Conservation (phyloP, 129 eudicot species). For the Gnaphalium uliginosum region DNA sequence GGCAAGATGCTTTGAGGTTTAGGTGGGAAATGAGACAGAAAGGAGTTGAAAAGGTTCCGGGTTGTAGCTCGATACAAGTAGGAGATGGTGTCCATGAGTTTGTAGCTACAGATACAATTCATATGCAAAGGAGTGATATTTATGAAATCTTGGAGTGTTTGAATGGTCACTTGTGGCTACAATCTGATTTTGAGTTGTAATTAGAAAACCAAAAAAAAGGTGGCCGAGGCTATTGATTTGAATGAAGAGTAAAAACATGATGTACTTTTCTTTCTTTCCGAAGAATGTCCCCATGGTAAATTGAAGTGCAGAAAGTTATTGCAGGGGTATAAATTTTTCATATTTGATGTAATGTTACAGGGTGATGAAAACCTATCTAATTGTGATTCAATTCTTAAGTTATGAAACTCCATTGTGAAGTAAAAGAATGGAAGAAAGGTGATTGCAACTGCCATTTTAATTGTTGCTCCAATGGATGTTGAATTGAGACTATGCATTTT, state of each 20-base stretch:
- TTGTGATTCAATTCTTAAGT: not conserved
- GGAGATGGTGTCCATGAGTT: constrained; percentile 62
- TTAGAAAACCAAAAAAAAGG: not conserved
- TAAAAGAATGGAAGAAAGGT: not conserved
- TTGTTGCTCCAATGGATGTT: not conserved
- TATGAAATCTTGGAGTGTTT: constrained; percentile 49
- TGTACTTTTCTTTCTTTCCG: not conserved
- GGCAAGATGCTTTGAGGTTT: constrained; percentile 56
- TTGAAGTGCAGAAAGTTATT: not conserved
- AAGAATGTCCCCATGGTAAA: not conserved
- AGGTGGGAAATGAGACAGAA: constrained; percentile 44
- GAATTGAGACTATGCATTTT: not conserved
- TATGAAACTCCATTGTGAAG: not conserved
- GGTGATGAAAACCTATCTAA: not conserved
- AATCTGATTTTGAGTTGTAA: not conserved
- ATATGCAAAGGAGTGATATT: constrained; percentile 47
- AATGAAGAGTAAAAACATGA: not conserved
- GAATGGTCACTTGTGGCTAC: constrained; percentile 40
- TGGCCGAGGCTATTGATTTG: not conserved
- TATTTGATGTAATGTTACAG: not conserved
- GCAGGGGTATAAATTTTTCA: not conserved
- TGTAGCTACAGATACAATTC: constrained; percentile 60
- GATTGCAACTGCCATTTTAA: not conserved
- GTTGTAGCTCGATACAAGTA: constrained; percentile 67
- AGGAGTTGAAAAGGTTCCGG: constrained; percentile 51